Evolutionary conservation across 768 basidiomycete species (phyloP).

Genomic region (Rhodocollybia butyracea): DNA sequence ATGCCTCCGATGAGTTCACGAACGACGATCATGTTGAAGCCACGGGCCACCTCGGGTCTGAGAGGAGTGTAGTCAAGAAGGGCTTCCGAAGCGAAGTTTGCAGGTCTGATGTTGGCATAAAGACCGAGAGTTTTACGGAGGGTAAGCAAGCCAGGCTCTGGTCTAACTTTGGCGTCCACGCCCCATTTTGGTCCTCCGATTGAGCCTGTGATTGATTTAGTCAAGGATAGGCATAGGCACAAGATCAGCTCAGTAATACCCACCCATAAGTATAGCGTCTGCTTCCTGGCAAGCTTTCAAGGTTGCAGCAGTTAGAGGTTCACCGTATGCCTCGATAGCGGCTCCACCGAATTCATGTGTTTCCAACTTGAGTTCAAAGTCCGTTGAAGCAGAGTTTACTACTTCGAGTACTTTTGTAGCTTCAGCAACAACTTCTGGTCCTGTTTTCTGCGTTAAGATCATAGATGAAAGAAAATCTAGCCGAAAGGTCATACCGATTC

Average conservation of each 20-base stretch:
- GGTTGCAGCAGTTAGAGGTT: slow-evolving; percentile 81
- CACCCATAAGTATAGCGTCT: slow-evolving; percentile 95
- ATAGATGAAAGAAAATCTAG: background rate
- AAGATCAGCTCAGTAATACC: slow-evolving; percentile 15
- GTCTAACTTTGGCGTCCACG: slow-evolving; percentile 80
- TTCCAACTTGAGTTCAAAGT: slow-evolving; percentile 73
- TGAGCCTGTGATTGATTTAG: slow-evolving; percentile 64
- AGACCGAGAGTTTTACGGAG: slow-evolving; percentile 92
- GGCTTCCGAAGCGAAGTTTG: slow-evolving; percentile 90
- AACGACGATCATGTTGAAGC: slow-evolving; percentile 89
- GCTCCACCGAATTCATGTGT: slow-evolving; percentile 84
- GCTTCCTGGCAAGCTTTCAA: slow-evolving; percentile 87
- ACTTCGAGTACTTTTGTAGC: slow-evolving; percentile 80
- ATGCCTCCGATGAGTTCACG: slow-evolving; percentile 95
- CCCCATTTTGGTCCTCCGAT: slow-evolving; percentile 99
- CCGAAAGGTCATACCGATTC: slow-evolving; percentile 66
- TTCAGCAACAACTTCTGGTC: slow-evolving; percentile 87
- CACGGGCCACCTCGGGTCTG: slow-evolving; percentile 75
- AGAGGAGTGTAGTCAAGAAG: slow-evolving; percentile 87
- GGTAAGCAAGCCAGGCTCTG: slow-evolving; percentile 85
- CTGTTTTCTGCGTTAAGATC: slow-evolving; percentile 29
- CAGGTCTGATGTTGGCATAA: slow-evolving; percentile 97
- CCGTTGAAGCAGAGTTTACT: slow-evolving; percentile 56
- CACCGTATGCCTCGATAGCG: slow-evolving; percentile 87
- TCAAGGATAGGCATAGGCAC: slow-evolving; percentile 8